A percentile compares a stretch with the other conserved stretches of the same genome.
These are phyloP conservation scores for Albizia julibrissin DNA, from an alignment of 306 rosid species.

Conservation along the genomic window DNA sequence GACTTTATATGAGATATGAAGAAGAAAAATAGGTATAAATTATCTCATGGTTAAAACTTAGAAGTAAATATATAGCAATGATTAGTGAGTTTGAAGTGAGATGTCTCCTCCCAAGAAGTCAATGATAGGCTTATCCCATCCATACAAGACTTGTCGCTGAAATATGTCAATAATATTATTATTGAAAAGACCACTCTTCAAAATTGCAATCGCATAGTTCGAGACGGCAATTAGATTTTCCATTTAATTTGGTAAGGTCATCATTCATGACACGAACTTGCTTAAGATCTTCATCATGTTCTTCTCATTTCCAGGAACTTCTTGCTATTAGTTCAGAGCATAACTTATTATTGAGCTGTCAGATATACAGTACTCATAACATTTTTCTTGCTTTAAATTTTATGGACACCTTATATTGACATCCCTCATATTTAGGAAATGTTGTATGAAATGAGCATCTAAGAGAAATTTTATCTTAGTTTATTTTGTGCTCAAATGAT, in stretches of 20 bases:
- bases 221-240: background rate
- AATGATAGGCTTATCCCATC: background rate
- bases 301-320: background rate
- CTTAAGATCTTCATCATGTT: slow-evolving; percentile 12
- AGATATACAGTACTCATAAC: too few relatives aligned
- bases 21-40: background rate
- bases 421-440: too few relatives aligned
- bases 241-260: background rate
- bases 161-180: background rate
- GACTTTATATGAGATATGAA: background rate
- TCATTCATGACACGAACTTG: background rate
- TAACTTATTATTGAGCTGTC: too few relatives aligned
- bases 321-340: too few relatives aligned
- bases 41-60: background rate
- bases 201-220: background rate
- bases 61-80: background rate
- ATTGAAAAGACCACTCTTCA: background rate
- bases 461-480: too few relatives aligned
- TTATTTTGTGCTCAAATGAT: too few relatives aligned
- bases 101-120: background rate
- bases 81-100: background rate
- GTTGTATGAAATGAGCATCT: too few relatives aligned
- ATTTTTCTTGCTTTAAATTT: too few relatives aligned
- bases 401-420: too few relatives aligned
- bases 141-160: background rate